Base-by-base conservation (phyloP, 2,329 filamentous ascomycete species). In the Pseudogymnoascus sp. region DNA sequence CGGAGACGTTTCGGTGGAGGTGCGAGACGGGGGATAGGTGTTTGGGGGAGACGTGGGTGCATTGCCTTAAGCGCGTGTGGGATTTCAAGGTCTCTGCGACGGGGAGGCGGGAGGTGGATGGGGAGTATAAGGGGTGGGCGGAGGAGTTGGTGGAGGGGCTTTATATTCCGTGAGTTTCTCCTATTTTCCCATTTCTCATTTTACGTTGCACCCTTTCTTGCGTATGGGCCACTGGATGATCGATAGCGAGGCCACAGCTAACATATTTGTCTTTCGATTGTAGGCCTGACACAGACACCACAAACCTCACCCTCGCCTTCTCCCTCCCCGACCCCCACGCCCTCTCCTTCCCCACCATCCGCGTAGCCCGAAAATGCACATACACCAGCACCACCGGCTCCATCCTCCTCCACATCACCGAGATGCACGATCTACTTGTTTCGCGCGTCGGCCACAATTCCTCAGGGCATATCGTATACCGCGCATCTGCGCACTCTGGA, bases 11-110 rank as follows among this genome's bases (percentile, higher is more conserved):
- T 43, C 59, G 65, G 1, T 53, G 62, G 33, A 26, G 24, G 11
- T 61, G 70, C 16, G 67, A 67, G 46, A 63, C 60, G 8, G 43
- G 37, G 12, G 63, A 50, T 10, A 31, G 46, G 10, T 56, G 65
- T 0, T 64, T 70, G 19, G 71, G 70, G 2, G 56, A 40, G 10
- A 63, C 73, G 6, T 68, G 68, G 61, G 61, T 72, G 6, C 72
- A 74, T 64, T 71, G 72, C 28, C 68, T 67, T 6, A 68, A 65
- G 64, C 64, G 71, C 56, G 64, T 68, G 8, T 73, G 71, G 71
- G 72, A 74, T 62, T 68, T 69, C n/a, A 63, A 64, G 16, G 63
- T 74, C 14, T 40, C 41, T 31, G 69, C 66, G 6, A 63, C 59
- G 16, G 70, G 70, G 11, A 61, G 16, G 7, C 19, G 41, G 12